Conservation (phyloP, 2,329 filamentous ascomycete species). For the Aureobasidium sp. region DNA sequence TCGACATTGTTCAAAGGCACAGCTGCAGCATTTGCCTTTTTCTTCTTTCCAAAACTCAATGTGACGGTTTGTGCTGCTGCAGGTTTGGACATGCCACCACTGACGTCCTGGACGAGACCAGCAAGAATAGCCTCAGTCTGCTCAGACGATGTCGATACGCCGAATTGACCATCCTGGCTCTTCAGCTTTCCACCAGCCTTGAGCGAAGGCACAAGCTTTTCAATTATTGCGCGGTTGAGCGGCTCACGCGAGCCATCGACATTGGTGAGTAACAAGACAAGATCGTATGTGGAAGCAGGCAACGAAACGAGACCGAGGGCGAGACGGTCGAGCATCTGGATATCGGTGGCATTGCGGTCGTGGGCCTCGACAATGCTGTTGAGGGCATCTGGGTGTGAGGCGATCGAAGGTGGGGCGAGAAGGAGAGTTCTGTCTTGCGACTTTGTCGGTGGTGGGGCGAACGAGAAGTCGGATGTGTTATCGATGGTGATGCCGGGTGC, state of each 20-base stretch:
- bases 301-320: constrained; percentile 72
- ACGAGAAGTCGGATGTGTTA: constrained; percentile 28
- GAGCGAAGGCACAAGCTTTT: constrained; percentile 60
- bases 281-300: constrained; percentile 68
- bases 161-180: constrained; percentile 59
- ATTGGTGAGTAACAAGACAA: constrained; percentile 76
- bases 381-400: constrained; percentile 73
- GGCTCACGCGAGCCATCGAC: constrained; percentile 59
- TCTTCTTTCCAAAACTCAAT: constrained; percentile 53
- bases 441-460: constrained; percentile 20
- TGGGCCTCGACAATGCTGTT: constrained; percentile 61
- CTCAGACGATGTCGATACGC: constrained; percentile 36
- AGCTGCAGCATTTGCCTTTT: constrained; percentile 39
- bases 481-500: constrained; percentile 32
- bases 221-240: constrained; percentile 60
- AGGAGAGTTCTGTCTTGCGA: constrained; percentile 59
- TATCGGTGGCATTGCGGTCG: constrained; percentile 69
- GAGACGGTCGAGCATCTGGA: constrained; percentile 97
- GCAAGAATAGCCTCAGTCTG: constrained; percentile 73
- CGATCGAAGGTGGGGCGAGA: constrained; percentile 82
- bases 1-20: constrained; percentile 27
- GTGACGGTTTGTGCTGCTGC: constrained; percentile 26
- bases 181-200: constrained; percentile 59
- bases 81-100: constrained; percentile 61
- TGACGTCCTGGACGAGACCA: constrained; percentile 56